Evolutionary conservation across 2,329 filamentous ascomycete genomes (phyloP).

Genomic region (Eurotiales sp.): DNA sequence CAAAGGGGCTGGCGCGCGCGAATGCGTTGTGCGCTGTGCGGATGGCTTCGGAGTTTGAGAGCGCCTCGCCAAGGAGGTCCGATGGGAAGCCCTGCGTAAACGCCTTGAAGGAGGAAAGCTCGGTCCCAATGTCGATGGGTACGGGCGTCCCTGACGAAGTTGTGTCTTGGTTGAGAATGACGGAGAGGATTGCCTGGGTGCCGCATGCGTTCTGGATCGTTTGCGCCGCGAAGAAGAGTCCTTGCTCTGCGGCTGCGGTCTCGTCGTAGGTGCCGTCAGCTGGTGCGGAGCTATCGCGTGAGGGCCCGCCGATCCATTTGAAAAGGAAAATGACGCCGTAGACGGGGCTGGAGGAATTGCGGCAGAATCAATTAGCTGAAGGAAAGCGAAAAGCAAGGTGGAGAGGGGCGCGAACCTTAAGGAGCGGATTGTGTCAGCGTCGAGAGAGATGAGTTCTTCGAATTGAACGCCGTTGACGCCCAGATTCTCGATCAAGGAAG

Average conservation of each 20-base stretch:
- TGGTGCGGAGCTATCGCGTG: conserved; percentile 66
- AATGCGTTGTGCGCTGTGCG: conserved; percentile 86
- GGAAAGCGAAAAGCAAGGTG: not conserved
- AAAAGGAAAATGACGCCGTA: conserved; percentile 99
- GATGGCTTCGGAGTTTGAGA: conserved; percentile 68
- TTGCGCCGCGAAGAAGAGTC: conserved; percentile 89
- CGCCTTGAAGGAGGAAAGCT: conserved; percentile 75
- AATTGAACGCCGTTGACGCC: conserved; percentile 94
- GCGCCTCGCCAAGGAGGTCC: conserved; percentile 67
- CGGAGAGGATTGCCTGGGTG: conserved; percentile 88
- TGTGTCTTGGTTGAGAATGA: conserved; percentile 76
- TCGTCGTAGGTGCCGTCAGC: conserved; percentile 80
- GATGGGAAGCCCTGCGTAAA: conserved; percentile 81
- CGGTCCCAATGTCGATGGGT: conserved; percentile 65
- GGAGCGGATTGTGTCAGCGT: conserved; percentile 57
- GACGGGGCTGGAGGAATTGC: conserved; percentile 55
- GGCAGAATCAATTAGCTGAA: not conserved
- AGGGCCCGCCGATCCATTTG: conserved; percentile 63
- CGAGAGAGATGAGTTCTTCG: conserved; percentile 89
- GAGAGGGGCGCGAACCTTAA: conserved; percentile 32
- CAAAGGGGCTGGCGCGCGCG: conserved; percentile 81
- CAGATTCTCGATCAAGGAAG: conserved; percentile 86
- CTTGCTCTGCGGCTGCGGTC: conserved; percentile 60
- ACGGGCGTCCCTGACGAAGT: conserved; percentile 21
- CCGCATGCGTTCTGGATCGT: conserved; percentile 99